Conservation (phyloP, 192 early-diverging fungal species). For the Paraglomus occultum region DNA sequence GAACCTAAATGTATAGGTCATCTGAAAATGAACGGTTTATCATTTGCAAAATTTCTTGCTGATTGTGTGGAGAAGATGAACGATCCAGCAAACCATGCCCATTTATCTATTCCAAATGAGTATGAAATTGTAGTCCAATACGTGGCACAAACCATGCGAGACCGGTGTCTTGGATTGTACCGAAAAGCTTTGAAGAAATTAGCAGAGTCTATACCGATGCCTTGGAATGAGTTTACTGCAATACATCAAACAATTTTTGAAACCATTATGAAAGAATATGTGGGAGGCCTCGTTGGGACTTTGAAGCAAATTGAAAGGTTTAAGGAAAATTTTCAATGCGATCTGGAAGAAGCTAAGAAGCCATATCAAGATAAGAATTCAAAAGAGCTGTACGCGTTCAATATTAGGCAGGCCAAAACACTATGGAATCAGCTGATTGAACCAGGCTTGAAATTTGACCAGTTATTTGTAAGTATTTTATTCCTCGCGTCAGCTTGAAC, state of each 20-base stretch:
- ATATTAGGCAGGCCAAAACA: not conserved
- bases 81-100: not conserved
- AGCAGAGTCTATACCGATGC: too few relatives aligned
- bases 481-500: not conserved
- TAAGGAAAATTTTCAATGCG: too few relatives aligned
- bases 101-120: not conserved
- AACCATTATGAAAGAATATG: too few relatives aligned
- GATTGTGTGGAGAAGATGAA: conserved; percentile 1
- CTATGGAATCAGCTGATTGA: not conserved
- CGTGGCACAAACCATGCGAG: not conserved
- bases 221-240: too few relatives aligned
- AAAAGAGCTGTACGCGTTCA: not conserved
- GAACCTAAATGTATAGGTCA: not conserved
- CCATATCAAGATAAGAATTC: conserved; percentile 15
- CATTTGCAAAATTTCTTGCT: not conserved
- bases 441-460: not conserved
- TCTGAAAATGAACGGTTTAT: not conserved
- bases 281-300: too few relatives aligned
- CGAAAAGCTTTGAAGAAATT: not conserved
- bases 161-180: not conserved
- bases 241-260: too few relatives aligned
- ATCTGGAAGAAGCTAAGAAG: not conserved
- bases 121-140: not conserved
- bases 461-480: not conserved
- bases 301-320: too few relatives aligned